Base-by-base conservation (phyloP, 805 yeast genomes). In the Metschnikowia amazonensis region DNA sequence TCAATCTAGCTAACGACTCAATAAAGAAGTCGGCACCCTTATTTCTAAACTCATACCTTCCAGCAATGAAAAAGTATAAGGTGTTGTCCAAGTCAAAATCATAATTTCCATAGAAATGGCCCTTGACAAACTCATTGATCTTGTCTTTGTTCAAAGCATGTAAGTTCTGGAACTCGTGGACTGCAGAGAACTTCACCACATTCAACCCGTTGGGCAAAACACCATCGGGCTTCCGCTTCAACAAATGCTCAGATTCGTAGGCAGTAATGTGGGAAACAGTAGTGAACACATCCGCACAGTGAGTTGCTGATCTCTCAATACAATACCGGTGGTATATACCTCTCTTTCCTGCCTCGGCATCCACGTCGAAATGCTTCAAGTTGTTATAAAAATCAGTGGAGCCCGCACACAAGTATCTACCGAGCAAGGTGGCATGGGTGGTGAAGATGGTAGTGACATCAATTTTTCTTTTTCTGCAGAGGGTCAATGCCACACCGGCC, bases 201-300 rank as follows among this genome's bases (percentile, higher is more conserved):
- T 92, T 92, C 51, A 92, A 76, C 20, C 99, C 99, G 63, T 92
- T 92, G 45, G 99, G 99, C 62, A 94, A 77, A 18, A 92, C 97
- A 3, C 99, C 99, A 62, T 92, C 99, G 1, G 99, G 99, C 66
- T 92, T 90, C 52, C 99, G 79, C 62, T 92, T 94, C 55, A 92
- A 76, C 65, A 92, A 74, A 65, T 90, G 95, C 69, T 92, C 98
- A 5, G 92, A 75, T 67, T 92, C 99, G 61, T 81, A 86, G 1
- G 98, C 98, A n/a, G 99, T 92, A 57, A 92, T 94, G 62, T 92
- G 95, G 9, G 96, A 88, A 9, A 92, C 99, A 0, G 99, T 94
- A 30, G 99, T 92, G 71, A 92, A 92, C 18, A 92, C 99, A 65
- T 92, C 99, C 5, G 96, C 89, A 11, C 94, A 77, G 64, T 92